These are phyloP conservation scores for Aspergillus fischeri DNA, from an alignment of 2,329 filamentous ascomycete species.

Conservation along the genomic window DNA sequence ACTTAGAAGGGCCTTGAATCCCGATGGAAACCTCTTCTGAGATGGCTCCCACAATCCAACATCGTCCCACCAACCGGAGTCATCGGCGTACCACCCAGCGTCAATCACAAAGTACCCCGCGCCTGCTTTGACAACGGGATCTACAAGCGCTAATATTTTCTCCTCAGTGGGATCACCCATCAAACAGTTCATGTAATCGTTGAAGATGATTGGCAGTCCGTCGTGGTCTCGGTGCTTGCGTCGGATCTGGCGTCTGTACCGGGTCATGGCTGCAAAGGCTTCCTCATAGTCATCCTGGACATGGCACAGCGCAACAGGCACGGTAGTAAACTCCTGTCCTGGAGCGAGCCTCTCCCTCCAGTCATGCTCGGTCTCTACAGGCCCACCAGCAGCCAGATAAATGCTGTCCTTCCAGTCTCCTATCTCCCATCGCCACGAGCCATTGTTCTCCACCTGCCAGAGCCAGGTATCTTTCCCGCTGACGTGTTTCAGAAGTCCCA, in stretches of 20 bases:
- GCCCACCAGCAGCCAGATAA: slow-evolving; percentile 28
- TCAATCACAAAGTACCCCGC: slow-evolving; percentile 39
- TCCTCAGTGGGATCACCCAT: slow-evolving; percentile 36
- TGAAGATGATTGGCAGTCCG: slow-evolving; percentile 32
- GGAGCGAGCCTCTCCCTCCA: slow-evolving; percentile 24
- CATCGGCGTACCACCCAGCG: slow-evolving; percentile 37
- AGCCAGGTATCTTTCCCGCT: slow-evolving; percentile 27
- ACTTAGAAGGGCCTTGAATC: slow-evolving; percentile 24
- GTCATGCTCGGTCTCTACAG: slow-evolving; percentile 23
- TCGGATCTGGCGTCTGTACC: slow-evolving; percentile 28
- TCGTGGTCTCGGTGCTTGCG: slow-evolving; percentile 27
- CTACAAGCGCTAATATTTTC: slow-evolving; percentile 29
- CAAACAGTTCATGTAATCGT: slow-evolving; percentile 40
- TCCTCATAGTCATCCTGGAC: slow-evolving; percentile 17
- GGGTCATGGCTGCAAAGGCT: slow-evolving; percentile 25
- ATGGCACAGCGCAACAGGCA: slow-evolving; percentile 22
- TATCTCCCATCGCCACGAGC: slow-evolving; percentile 36
- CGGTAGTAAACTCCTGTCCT: slow-evolving; percentile 19
- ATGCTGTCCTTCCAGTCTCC: slow-evolving; percentile 32
- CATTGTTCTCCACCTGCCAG: slow-evolving; percentile 36
- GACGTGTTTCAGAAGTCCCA: slow-evolving; percentile 24
- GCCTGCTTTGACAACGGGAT: slow-evolving; percentile 22
- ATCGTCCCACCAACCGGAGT: slow-evolving; percentile 35
- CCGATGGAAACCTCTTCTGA: slow-evolving; percentile 28
- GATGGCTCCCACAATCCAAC: slow-evolving; percentile 35